Percentiles rank a stretch among this genome's conserved stretches.
phyloP scores from a whole-genome alignment of 2,329 filamentous ascomycete genomes.

The Didymella exigua region DNA sequence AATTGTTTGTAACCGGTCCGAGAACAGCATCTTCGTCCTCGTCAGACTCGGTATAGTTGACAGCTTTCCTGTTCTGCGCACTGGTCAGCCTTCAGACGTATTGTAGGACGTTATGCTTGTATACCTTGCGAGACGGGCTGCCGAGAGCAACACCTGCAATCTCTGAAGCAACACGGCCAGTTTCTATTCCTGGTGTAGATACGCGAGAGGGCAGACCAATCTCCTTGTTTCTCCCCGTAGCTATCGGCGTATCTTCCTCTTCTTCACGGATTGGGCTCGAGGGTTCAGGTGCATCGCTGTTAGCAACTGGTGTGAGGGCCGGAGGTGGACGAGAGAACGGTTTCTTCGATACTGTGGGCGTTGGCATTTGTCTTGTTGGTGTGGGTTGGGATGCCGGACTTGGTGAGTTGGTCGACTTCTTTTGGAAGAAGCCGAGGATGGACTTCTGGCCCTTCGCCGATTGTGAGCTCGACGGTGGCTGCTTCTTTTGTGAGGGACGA shows the following conservation, averaged over 20 bases:
- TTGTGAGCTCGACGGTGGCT: constrained; percentile 53
- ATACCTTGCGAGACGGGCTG: constrained; percentile 82
- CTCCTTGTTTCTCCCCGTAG: constrained; percentile 57
- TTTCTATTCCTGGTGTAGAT: constrained; percentile 50
- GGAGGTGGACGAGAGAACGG: constrained; percentile 39
- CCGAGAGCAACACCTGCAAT: constrained; percentile 57
- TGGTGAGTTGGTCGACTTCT: constrained; percentile 58
- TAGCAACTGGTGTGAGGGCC: constrained; percentile 74
- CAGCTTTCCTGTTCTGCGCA: constrained; percentile 62
- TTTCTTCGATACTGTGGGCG: constrained; percentile 37
- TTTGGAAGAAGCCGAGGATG: constrained; percentile 81
- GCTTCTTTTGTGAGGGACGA: constrained; percentile 53
- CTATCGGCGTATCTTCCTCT: constrained; percentile 49
- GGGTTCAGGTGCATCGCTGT: constrained; percentile 74
- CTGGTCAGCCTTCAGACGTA: background rate
- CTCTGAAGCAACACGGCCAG: constrained; percentile 51
- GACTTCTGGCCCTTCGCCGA: constrained; percentile 68
- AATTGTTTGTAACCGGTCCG: constrained; percentile 56
- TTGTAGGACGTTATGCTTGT: constrained; percentile 9
- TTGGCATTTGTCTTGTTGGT: constrained; percentile 33
- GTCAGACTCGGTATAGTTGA: constrained; percentile 86
- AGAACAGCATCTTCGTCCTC: constrained; percentile 76
- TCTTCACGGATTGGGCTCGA: constrained; percentile 71
- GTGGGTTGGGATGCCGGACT: constrained; percentile 43
- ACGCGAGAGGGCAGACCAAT: constrained; percentile 55